Evolutionary conservation across 495 filamentous ascomycete genomes (phyloP), one percentile per base, ranked within the genome.

Genomic region (Trichocladium uniseriatum): DNA sequence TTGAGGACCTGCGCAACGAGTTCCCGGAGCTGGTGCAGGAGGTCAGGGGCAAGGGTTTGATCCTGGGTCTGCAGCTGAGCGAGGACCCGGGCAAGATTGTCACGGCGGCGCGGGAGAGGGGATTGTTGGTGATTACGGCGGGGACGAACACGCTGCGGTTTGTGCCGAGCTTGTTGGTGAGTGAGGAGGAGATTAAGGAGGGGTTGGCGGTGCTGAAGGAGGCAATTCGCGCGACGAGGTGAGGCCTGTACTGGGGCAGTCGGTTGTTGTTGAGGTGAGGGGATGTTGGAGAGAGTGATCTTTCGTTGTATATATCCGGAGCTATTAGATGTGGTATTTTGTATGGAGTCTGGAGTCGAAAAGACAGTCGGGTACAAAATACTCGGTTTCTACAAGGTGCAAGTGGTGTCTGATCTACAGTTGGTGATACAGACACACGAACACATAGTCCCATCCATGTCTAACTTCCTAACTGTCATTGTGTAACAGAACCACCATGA

Each of bases 141-240:
- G 92, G 92, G 3, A 86, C 80, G 4, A 91, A 96, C 58, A 91
- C 87, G 39, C 66, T 95, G 38, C 74, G 89, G 27, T 92, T 95
- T 57, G 86, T 95, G 49, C 89, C 89, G 51, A 81, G 85, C 42
- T 65, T 95, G 60, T 79, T 82, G 3, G 82, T 98, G 51, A 80
- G 75, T 3, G 79, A 87, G 44, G 79, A 74, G 15, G 82, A 94
- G 70, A 87, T 96, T 31, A 67, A 79, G 54, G 74, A 82, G 47
- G 89, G 86, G 1, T 61, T 97, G 63, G 59, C 58, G 36, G 88
- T 95, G 29, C 58, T 98, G 55, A 86, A 82, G 50, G 77, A 87
- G 55, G 84, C 91, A 1, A 81, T 97, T 61, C 67, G 45, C 32
- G 63, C 60, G 14, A 70, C 61, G 42, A 52, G 57, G 24, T 37